Base-by-base conservation (phyloP, 352 stramenopile species). In the Phytophthora meadii region DNA sequence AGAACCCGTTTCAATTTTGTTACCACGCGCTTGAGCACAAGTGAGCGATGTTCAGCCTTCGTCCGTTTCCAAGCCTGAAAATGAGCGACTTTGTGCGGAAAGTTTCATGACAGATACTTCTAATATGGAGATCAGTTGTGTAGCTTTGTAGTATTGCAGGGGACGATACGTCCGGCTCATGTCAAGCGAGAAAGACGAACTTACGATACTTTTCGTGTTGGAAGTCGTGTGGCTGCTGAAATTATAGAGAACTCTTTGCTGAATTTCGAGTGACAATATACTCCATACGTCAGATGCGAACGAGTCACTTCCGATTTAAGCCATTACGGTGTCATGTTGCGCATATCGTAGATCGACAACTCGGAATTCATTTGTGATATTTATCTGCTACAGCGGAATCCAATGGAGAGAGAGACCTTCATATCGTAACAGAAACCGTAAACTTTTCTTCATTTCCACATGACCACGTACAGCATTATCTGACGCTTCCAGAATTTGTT, bases 211-310 rank as follows among this genome's bases (percentile, higher is more conserved):
- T 28, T 41, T 28, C 47, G 5, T 28, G 30, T 14, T 1, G 46
- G 17, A 10, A 53, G 10, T 37, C 22, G 14, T 25, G 17, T 40
- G 46, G 22, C n/a, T 25, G 30, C 46, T 40, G 46, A 53, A 53
- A 53, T 53, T 25, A 40, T 40, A 28, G 27, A n/a, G 27, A 51
- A 37, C 4, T 37, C 22, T 15, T 14, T 61, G 22, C 52, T 60
- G 53, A 44, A 52, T 32, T 22, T 37, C 25, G 56, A 14, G 46
- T 37, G 56, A 64, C 56, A 57, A 57, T 57, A 42, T 5, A 28
- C 30, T 32, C 5, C 30, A 56, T 40, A 30, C 28, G 28, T 34
- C 28, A 34, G 32, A 36, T 10, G 4, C 3, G 39, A 19, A 19
- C 40, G n/a, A 46, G 6, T 42, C 37, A 42, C 37, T 42, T 24